Percentiles rank a stretch among this genome's conserved stretches.
Evolutionary conservation across 2,329 filamentous ascomycete species (phyloP).

Genomic region (Talaromyces sp.): DNA sequence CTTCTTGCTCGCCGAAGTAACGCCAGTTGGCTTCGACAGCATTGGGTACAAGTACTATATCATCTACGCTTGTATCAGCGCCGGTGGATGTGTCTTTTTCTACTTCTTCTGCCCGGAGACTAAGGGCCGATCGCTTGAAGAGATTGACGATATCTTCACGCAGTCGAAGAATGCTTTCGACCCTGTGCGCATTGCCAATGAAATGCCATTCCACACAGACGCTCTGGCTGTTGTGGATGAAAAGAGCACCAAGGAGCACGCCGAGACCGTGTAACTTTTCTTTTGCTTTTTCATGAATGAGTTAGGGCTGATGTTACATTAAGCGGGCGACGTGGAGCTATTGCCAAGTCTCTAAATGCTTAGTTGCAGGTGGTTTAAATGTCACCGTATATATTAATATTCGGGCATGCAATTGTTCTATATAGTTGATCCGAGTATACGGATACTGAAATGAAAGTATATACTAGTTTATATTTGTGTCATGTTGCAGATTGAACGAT

Average conservation of each 20-base stretch:
- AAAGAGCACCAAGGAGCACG: background rate
- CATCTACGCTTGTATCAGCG: conserved; percentile 43
- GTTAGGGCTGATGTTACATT: background rate
- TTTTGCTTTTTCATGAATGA: background rate
- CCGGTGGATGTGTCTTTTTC: conserved; percentile 39
- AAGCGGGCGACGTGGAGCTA: background rate
- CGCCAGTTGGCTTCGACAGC: conserved; percentile 53
- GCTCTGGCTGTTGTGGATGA: conserved; percentile 9
- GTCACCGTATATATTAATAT: background rate
- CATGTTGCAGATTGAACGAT: too few species aligned
- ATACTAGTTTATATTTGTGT: background rate
- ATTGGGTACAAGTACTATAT: conserved; percentile 52
- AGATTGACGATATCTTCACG: conserved; percentile 24
- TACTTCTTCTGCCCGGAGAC: conserved; percentile 34
- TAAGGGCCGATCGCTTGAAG: conserved; percentile 22
- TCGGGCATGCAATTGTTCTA: background rate
- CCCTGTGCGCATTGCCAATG: conserved; percentile 15
- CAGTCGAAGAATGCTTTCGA: conserved; percentile 14
- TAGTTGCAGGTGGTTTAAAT: background rate
- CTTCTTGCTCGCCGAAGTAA: conserved; percentile 54
- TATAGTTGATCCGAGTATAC: background rate
- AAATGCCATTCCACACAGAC: conserved; percentile 18
- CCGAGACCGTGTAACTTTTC: conserved; percentile 2
- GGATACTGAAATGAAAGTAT: background rate
- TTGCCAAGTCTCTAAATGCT: background rate